Base-by-base conservation (phyloP, 2,329 filamentous ascomycete species). In the Ceratocystis albifundus region DNA sequence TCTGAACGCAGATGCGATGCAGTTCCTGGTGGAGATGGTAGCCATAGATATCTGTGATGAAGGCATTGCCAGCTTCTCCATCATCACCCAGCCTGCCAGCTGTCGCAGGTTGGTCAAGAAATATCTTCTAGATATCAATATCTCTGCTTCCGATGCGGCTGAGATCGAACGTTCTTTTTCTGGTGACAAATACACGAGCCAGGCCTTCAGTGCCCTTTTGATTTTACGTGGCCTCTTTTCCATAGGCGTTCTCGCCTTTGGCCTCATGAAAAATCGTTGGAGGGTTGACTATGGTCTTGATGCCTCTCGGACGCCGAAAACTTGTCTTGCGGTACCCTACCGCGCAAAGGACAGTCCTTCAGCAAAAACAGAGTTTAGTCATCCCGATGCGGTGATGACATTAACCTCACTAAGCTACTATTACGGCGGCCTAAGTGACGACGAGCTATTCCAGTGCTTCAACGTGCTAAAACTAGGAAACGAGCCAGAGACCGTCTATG, bases 211-310 rank as follows among this genome's bases (percentile, higher is more conserved):
- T 0, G 71, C 74, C 0, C 71, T 85, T 0, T 72, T 84, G 0
- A 73, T 84, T 1, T 70, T 86, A 0, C 75, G 82, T 28, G 80
- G 86, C 0, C 75, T 89, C 0, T 72, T 89, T 7, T 80, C 82
- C 0, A 73, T 76, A 0, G 80, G 83, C 0, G 75, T 88, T 0
- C 70, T 89, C 0, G 70, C 70, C 0, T 86, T 85, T 67, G 76
- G 75, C 0, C 74, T 88, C 0, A 72, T 74, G 0, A 73, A 80
- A 15, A 88, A 88, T 70, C 75, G 85, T 1, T 89, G 83, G 82
- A 74, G 81, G 2, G 85, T 89, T 0, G 80, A 88, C 65, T 89
- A 85, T 67, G 86, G 87, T 0, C 75, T 82, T 0, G 79, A 84
- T 70, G 68, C 70, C 0, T 70, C 68, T 0, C 72, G 82, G 1